These are phyloP conservation scores for Cenchrus americanus DNA, from an alignment of 176 grass and related monocot species.

Conservation along the genomic window DNA sequence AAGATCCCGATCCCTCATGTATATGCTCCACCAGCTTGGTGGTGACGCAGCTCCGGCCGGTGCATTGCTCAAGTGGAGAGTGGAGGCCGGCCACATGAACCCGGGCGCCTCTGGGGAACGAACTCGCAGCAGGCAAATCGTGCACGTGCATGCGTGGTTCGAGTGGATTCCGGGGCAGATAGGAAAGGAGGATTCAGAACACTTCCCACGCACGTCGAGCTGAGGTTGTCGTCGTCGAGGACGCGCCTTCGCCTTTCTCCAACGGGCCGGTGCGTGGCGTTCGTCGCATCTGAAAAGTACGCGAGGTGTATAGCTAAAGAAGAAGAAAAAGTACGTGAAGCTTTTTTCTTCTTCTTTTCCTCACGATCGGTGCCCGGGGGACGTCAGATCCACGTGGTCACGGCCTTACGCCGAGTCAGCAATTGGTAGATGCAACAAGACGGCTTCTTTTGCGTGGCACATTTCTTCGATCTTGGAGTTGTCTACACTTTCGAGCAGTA, in stretches of 20 bases:
- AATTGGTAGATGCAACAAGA: neutral
- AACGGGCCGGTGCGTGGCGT: neutral
- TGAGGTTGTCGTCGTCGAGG: neutral
- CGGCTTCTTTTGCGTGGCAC: neutral
- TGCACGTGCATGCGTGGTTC: neutral
- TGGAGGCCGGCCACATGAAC: too few relatives aligned
- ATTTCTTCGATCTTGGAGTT: too few relatives aligned
- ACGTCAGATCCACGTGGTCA: neutral
- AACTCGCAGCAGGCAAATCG: neutral
- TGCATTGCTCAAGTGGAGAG: too few relatives aligned
- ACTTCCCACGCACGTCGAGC: too few relatives aligned
- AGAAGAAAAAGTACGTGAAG: too few relatives aligned
- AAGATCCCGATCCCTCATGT: too few relatives aligned
- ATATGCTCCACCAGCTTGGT: too few relatives aligned
- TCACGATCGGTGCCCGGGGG: neutral
- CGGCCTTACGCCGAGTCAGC: neutral
- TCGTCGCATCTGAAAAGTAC: conserved; percentile 7
- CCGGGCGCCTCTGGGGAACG: too few relatives aligned
- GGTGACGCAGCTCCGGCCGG: too few relatives aligned
- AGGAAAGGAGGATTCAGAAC: neutral
- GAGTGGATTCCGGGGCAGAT: neutral
- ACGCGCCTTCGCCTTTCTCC: neutral
- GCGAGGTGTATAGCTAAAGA: too few relatives aligned
- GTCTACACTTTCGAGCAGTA: too few relatives aligned
- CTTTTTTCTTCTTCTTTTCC: neutral